Conservation (phyloP, 2,329 filamentous ascomycete species). For the Colletotrichum tropicicola region DNA sequence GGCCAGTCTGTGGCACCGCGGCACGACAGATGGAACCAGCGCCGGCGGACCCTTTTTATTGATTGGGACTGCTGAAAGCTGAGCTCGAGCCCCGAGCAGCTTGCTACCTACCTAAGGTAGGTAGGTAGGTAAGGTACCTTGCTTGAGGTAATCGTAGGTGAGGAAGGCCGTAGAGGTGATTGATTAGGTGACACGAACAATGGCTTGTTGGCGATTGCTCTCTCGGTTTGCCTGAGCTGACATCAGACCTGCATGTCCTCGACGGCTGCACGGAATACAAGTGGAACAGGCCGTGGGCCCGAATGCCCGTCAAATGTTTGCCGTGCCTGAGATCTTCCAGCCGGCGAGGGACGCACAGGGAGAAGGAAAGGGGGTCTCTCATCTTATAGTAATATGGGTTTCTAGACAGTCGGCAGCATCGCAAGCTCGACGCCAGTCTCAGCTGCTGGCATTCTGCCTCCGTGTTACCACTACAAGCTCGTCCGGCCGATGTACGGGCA, state of each 20-base stretch:
- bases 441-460: conserved; percentile 8
- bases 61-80: neutral
- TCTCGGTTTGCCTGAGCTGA: neutral
- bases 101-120: too few species aligned
- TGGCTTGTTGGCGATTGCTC: neutral
- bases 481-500: neutral
- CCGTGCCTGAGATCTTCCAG: neutral
- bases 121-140: neutral
- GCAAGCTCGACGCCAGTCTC: conserved; percentile 1
- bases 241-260: neutral
- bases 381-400: conserved; percentile 6
- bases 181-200: too few species aligned
- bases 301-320: neutral
- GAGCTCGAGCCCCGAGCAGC: too few species aligned
- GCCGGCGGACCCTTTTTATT: conserved; percentile 16
- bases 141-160: too few species aligned
- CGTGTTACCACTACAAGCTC: neutral
- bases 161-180: too few species aligned
- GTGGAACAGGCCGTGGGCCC: neutral
- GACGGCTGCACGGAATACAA: too few species aligned
- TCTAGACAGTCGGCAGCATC: neutral
- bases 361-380: conserved; percentile 20
- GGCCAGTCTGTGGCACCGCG: conserved; percentile 26
- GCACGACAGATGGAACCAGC: neutral
- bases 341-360: neutral